Percentiles rank a stretch among this genome's conserved stretches.
phyloP scores from a whole-genome alignment of 768 basidiomycete species.

The Dacryopinax spathularia region DNA sequence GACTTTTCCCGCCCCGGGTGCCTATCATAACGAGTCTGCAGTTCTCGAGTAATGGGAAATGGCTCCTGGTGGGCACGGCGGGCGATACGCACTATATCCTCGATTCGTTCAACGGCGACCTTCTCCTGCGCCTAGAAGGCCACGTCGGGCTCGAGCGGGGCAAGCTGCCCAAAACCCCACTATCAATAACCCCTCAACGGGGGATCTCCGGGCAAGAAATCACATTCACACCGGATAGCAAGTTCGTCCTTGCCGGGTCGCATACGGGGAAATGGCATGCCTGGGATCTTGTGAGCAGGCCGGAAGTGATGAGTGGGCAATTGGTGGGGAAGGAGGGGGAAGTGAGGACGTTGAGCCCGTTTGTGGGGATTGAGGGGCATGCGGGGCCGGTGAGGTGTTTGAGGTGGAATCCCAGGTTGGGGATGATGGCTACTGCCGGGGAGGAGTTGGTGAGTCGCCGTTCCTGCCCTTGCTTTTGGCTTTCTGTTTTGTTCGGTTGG shows the following conservation, averaged over 20 bases:
- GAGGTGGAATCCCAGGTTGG: conserved; percentile 73
- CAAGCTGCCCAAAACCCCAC: conserved; percentile 27
- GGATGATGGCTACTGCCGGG: conserved; percentile 79
- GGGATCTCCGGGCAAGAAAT: conserved; percentile 90
- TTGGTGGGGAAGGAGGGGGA: conserved; percentile 20
- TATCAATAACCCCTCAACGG: conserved; percentile 46
- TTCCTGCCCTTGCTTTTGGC: conserved; percentile 17
- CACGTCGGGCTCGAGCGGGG: conserved; percentile 70
- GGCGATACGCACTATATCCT: conserved; percentile 85
- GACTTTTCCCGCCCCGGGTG: conserved; percentile 73
- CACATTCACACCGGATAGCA: conserved; percentile 87
- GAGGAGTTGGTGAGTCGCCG: conserved; percentile 62
- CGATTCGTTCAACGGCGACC: conserved; percentile 74
- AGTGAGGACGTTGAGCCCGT: conserved; percentile 39
- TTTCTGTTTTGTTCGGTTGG: conserved; percentile 1
- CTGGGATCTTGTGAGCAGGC: conserved; percentile 62
- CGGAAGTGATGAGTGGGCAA: conserved; percentile 15
- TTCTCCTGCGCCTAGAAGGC: conserved; percentile 76
- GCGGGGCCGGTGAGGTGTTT: conserved; percentile 75
- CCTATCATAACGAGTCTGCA: conserved; percentile 83
- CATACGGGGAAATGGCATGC: conserved; percentile 70
- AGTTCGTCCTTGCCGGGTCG: conserved; percentile 73
- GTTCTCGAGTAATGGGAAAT: conserved; percentile 84
- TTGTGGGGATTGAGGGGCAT: conserved; percentile 55
- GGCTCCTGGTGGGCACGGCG: conserved; percentile 82